Conservation (phyloP, 2,329 filamentous ascomycete genomes). For the Colletotrichum tanaceti region DNA sequence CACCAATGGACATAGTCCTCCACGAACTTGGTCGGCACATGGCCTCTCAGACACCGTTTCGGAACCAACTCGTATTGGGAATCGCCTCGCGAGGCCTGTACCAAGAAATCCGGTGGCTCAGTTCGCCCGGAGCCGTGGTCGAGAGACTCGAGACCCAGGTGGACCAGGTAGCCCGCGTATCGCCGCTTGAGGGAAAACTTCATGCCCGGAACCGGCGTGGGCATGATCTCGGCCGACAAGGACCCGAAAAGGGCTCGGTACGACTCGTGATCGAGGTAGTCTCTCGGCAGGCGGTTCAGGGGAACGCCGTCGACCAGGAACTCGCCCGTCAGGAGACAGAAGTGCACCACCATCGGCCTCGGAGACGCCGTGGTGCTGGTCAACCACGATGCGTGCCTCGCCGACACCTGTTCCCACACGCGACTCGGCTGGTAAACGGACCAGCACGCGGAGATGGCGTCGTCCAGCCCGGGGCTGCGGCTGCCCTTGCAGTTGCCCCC, state of each 20-base stretch:
- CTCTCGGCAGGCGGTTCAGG: constrained; percentile 57
- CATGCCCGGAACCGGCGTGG: constrained; percentile 53
- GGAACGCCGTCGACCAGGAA: constrained; percentile 65
- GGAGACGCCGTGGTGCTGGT: background rate
- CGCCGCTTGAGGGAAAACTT: constrained; percentile 51
- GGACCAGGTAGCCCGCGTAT: constrained; percentile 49
- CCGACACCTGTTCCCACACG: background rate
- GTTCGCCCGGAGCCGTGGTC: background rate
- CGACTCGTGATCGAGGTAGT: constrained; percentile 54
- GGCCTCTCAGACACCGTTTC: background rate
- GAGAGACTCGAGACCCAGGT: background rate
- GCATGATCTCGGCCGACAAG: constrained; percentile 57
- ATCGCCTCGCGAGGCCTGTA: background rate
- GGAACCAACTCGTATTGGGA: constrained; percentile 5
- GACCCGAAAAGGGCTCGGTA: constrained; percentile 60
- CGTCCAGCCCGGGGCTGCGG: constrained; percentile 8
- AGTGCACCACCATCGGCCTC: constrained; percentile 51
- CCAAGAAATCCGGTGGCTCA: background rate
- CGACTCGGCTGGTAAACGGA: background rate
- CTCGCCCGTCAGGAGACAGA: constrained; percentile 63
- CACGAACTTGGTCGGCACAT: constrained; percentile 52
- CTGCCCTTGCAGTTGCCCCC: too few species aligned
- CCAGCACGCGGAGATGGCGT: background rate
- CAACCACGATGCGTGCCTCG: background rate
- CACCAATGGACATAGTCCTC: constrained; percentile 61